Evolutionary conservation across 148 eudicot species (phyloP), one percentile per base, ranked within the genome.

Genomic region (Silene conica): DNA sequence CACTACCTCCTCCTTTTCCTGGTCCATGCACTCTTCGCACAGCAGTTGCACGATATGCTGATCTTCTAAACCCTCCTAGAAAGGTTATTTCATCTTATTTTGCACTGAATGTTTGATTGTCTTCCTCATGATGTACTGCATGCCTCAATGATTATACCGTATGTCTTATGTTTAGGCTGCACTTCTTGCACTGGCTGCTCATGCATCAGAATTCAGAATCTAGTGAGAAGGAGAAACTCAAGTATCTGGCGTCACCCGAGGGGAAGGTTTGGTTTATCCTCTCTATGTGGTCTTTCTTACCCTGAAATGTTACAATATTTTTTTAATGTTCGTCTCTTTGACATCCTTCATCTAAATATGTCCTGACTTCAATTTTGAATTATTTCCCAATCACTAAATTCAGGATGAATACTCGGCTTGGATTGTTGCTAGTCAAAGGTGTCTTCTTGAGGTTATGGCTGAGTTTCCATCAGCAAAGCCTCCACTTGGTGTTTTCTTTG

Each of bases 401-500:
- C 81, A 92, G 97, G 96, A 90, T 80, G 97, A 90, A 67, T 92
- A 92, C 71, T 80, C 97, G 18, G 82, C 86, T 41, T 92, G 96
- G 95, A 74, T 92, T 70, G 87, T 90, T 76, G 96, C 82, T 54
- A 88, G 89, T 83, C 97, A 92, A 74, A 87, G 97, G 87, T 90
- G 91, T 83, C 85, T 92, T 58, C 80, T 92, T 67, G 97, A 92
- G 85, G 89, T 92, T 57, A 81, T 92, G 88, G 84, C 90, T 18
- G 92, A 84, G 73, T 92, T 92, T 76, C 95, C 96, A 70, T 90
- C 97, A 60, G 89, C 92, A 48, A 92, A 87, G 79, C 91, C 95
- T 80, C 92, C 97, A 15, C 88, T 92, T 79, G 97, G 97, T 57
- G 92, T 92, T 71, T 92, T 92, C 79, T 92, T 92, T 81, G 97